Conservation (phyloP, 1,139 yeast genomes). For the Nakaseomyces delphensis region DNA sequence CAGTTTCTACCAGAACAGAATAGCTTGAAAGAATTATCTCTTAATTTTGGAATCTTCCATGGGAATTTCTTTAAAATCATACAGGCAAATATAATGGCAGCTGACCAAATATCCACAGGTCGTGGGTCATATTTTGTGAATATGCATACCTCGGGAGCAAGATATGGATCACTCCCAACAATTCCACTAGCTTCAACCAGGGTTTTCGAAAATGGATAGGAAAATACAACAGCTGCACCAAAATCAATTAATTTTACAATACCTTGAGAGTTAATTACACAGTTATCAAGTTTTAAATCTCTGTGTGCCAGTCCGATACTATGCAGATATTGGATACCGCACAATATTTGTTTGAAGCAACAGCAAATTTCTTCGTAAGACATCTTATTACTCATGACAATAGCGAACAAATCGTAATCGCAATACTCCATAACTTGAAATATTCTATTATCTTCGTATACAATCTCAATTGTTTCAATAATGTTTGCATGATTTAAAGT, state of each 20-base stretch:
- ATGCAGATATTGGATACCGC: slow-evolving; percentile 78
- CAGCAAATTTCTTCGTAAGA: slow-evolving; percentile 77
- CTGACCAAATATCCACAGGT: slow-evolving; percentile 93
- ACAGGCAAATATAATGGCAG: slow-evolving; percentile 87
- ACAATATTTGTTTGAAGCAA: slow-evolving; percentile 77
- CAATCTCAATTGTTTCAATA: slow-evolving; percentile 83
- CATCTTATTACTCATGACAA: slow-evolving; percentile 94
- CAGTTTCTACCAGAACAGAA: slow-evolving; percentile 40
- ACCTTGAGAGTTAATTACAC: slow-evolving; percentile 79
- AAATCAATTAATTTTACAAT: slow-evolving; percentile 86
- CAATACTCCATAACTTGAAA: slow-evolving; percentile 94
- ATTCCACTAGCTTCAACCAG: slow-evolving; percentile 80
- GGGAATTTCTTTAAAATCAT: slow-evolving; percentile 93
- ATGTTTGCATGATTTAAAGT: slow-evolving; percentile 86
- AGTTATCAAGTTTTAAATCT: slow-evolving; percentile 85
- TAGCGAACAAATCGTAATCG: slow-evolving; percentile 85
- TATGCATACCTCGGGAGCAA: slow-evolving; percentile 91
- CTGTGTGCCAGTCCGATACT: slow-evolving; percentile 86
- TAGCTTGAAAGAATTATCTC: slow-evolving; percentile 71
- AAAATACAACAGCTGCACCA: slow-evolving; percentile 89
- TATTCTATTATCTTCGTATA: slow-evolving; percentile 80
- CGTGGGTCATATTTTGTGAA: slow-evolving; percentile 78
- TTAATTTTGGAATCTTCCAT: slow-evolving; percentile 89
- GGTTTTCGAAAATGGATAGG: slow-evolving; percentile 79
- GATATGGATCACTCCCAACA: slow-evolving; percentile 89